phyloP scores from a whole-genome alignment of 2,329 filamentous ascomycete genomes.

The Emergomyces orientalis region DNA sequence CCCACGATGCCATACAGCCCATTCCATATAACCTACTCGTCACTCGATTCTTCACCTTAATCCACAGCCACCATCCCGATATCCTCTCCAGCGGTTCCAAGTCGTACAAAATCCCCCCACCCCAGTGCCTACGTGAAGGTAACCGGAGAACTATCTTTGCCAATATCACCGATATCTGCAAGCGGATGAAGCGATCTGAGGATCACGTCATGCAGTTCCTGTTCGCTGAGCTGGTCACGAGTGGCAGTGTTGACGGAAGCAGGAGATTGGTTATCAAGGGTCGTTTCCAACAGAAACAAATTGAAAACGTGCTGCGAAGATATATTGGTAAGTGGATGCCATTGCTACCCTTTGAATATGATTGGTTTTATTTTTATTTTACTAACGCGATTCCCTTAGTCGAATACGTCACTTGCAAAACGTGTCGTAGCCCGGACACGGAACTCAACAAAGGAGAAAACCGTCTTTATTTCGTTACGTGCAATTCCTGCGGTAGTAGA shows the following conservation, averaged over 20 bases:
- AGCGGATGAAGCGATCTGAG: slow-evolving; percentile 97
- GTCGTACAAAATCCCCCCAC: slow-evolving; percentile 98
- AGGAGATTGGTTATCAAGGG: slow-evolving; percentile 96
- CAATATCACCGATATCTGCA: slow-evolving; percentile 98
- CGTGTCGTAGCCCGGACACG: slow-evolving; percentile 87
- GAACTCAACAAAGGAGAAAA: slow-evolving; percentile 99
- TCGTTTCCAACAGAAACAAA: slow-evolving; percentile 99
- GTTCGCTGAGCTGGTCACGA: slow-evolving; percentile 96
- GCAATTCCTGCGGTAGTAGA: slow-evolving; percentile 76
- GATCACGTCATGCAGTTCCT: slow-evolving; percentile 96
- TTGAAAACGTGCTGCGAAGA: slow-evolving; percentile 91
- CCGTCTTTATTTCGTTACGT: slow-evolving; percentile 96
- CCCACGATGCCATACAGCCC: slow-evolving; percentile 64
- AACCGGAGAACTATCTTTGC: slow-evolving; percentile 99
- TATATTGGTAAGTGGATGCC: slow-evolving; percentile 65
- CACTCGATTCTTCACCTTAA: slow-evolving; percentile 84
- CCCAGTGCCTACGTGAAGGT: slow-evolving; percentile 97
- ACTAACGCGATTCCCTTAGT: slow-evolving; percentile 38
- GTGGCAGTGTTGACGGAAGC: slow-evolving; percentile 86
- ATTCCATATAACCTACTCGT: slow-evolving; percentile 83
- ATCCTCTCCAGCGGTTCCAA: slow-evolving; percentile 79
- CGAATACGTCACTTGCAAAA: slow-evolving; percentile 99
- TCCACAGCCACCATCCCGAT: slow-evolving; percentile 94
- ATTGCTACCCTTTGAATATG: neutral
- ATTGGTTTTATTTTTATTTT: too few relatives aligned